These are phyloP conservation scores for Exophiala sp. DNA, from an alignment of 2,329 filamentous ascomycete genomes.

Conservation along the genomic window DNA sequence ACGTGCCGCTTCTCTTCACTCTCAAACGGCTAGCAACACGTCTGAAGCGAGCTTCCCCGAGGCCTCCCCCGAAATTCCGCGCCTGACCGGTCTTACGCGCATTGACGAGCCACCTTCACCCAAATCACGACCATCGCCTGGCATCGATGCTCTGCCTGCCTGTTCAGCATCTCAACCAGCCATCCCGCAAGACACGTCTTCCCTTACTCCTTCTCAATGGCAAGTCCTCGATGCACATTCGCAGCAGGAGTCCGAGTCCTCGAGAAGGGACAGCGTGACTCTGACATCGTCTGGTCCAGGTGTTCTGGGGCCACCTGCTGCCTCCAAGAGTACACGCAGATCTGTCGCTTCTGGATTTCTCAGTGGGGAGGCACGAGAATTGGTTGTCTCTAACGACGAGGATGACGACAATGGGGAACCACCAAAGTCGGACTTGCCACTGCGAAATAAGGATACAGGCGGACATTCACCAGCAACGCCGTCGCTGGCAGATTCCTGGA, in stretches of 20 bases:
- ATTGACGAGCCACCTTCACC: neutral
- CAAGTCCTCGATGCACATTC: neutral
- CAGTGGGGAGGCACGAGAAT: conserved; percentile 26
- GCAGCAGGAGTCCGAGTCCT: neutral
- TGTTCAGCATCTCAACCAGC: conserved; percentile 10
- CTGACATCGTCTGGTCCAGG: conserved; percentile 6
- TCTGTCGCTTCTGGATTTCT: conserved; percentile 18
- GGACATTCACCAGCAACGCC: neutral
- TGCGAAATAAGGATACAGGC: neutral
- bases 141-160: conserved; percentile 8
- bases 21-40: neutral
- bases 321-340: neutral
- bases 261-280: neutral
- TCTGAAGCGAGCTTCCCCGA: conserved; percentile 10
- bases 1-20: neutral
- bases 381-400: conserved; percentile 14
- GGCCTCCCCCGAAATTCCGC: neutral
- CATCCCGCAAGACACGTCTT: conserved; percentile 9
- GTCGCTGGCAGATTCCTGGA: conserved; percentile 1
- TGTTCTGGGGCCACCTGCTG: neutral
- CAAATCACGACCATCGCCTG: neutral
- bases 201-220: conserved; percentile 5
- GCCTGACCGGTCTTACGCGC: neutral
- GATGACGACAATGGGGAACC: neutral
- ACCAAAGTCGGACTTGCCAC: conserved; percentile 9